Conservation (phyloP, 139 green algal genomes). For the Chlorella sp. region DNA sequence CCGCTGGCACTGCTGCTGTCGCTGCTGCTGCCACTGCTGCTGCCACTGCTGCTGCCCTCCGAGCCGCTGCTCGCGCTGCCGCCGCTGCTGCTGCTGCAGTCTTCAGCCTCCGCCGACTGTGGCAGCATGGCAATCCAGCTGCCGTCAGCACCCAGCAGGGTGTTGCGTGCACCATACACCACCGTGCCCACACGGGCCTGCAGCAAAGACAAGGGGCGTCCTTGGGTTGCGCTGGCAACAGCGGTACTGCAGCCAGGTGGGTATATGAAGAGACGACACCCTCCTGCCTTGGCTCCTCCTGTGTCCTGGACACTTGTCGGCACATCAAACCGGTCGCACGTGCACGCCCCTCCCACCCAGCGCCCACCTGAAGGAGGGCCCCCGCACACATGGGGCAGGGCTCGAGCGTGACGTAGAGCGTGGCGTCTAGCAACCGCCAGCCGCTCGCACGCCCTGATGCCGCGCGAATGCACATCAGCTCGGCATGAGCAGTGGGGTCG, state of each 20-base stretch:
- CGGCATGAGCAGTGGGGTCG: conserved; percentile 87
- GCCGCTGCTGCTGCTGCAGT: not conserved
- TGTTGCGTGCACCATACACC: conserved; percentile 90
- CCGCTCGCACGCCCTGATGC: conserved; percentile 45
- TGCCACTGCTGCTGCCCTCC: not conserved
- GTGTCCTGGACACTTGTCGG: too few relatives aligned
- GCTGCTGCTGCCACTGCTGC: not conserved
- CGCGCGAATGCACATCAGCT: conserved; percentile 81
- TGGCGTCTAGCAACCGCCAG: conserved; percentile 81
- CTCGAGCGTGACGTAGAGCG: conserved; percentile 94
- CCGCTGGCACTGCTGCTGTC: not conserved
- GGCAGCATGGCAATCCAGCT: conserved; percentile 85
- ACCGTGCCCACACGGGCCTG: conserved; percentile 79
- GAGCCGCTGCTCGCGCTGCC: not conserved
- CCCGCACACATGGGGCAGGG: conserved; percentile 97
- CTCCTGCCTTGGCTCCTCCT: too few relatives aligned
- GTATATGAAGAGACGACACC: too few relatives aligned
- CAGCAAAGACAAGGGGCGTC: not conserved
- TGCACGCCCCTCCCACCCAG: not conserved
- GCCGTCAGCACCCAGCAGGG: conserved; percentile 83
- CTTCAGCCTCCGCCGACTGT: too few relatives aligned
- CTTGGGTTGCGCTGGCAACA: too few relatives aligned
- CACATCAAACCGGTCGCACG: not conserved
- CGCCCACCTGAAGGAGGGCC: conserved; percentile 68
- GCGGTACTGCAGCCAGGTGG: not conserved